Conservation (phyloP, 1,284 basidiomycete genomes). For the Sanghuangporus sanghuang region DNA sequence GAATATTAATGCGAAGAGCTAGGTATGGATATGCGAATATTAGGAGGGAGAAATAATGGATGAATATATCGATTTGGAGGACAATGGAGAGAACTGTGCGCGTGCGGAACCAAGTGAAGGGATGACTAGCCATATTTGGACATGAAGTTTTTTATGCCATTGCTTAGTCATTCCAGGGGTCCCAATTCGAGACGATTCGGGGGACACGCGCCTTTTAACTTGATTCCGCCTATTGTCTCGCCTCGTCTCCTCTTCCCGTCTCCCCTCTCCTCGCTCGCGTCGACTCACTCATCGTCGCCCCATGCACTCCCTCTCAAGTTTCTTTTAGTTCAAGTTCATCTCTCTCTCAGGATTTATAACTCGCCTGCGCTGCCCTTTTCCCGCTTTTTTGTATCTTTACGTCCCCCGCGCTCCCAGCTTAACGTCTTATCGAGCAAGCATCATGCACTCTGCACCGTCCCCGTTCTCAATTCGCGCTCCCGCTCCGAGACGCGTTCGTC, state of each 20-base stretch:
- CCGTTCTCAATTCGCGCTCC: slow-evolving; percentile 22
- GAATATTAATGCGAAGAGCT: background rate
- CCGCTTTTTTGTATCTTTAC: slow-evolving; percentile 12
- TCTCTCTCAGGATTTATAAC: slow-evolving; percentile 12
- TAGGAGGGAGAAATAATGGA: background rate
- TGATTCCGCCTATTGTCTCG: slow-evolving; percentile 7
- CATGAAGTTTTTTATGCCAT: background rate
- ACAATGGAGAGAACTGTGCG: background rate
- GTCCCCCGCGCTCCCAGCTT: background rate
- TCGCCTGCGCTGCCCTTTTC: background rate
- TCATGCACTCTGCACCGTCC: slow-evolving; percentile 14
- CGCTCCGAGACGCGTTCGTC: slow-evolving; percentile 28
- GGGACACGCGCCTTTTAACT: slow-evolving; percentile 8
- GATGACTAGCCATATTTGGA: background rate
- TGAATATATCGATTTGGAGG: background rate
- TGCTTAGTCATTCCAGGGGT: background rate
- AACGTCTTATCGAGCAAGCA: slow-evolving; percentile 7
- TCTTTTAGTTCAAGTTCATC: slow-evolving; percentile 9
- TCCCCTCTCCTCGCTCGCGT: background rate
- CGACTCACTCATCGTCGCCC: slow-evolving; percentile 4
- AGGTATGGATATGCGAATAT: background rate
- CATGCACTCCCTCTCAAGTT: slow-evolving; percentile 4
- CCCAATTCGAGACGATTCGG: background rate
- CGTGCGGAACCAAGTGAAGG: slow-evolving; percentile 1
- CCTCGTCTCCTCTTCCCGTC: background rate